Conservation (phyloP, 164 flowering plant species). For the Aristolochia contorta region DNA sequence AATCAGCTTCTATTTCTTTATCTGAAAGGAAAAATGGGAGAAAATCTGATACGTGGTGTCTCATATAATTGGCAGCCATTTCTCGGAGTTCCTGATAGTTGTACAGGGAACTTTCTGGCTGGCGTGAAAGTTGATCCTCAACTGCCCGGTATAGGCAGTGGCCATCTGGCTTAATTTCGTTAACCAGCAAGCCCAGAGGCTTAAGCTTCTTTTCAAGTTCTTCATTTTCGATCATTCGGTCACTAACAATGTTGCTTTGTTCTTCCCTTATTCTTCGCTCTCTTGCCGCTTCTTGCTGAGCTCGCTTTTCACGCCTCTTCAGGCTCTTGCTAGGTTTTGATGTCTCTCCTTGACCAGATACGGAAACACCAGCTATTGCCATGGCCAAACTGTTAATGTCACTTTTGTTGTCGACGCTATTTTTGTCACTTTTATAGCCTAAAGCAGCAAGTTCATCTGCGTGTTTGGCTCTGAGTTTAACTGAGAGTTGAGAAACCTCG, state of each 20-base stretch:
- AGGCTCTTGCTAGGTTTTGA: constrained; percentile 67
- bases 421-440: constrained; percentile 36
- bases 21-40: constrained; percentile 79
- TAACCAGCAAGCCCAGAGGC: constrained; percentile 65
- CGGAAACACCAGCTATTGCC: constrained; percentile 82
- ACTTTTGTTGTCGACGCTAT: constrained; percentile 19
- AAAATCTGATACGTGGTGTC: constrained; percentile 55
- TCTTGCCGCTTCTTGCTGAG: constrained; percentile 84
- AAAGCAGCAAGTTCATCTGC: constrained; percentile 71
- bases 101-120: constrained; percentile 58
- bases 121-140: constrained; percentile 63
- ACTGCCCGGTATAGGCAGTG: constrained; percentile 91
- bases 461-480: constrained; percentile 66
- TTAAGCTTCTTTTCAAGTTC: constrained; percentile 58
- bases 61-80: constrained; percentile 80
- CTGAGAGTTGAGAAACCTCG: constrained; percentile 58
- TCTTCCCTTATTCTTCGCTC: constrained; percentile 88
- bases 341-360: constrained; percentile 30
- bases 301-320: constrained; percentile 71
- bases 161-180: constrained; percentile 87
- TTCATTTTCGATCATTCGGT: constrained; percentile 57
- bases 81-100: constrained; percentile 58
- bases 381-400: constrained; percentile 59
- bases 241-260: constrained; percentile 64
- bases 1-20: constrained; percentile 31